Conservation (phyloP, 805 yeast genomes). For the Suhomyces faveliae region DNA sequence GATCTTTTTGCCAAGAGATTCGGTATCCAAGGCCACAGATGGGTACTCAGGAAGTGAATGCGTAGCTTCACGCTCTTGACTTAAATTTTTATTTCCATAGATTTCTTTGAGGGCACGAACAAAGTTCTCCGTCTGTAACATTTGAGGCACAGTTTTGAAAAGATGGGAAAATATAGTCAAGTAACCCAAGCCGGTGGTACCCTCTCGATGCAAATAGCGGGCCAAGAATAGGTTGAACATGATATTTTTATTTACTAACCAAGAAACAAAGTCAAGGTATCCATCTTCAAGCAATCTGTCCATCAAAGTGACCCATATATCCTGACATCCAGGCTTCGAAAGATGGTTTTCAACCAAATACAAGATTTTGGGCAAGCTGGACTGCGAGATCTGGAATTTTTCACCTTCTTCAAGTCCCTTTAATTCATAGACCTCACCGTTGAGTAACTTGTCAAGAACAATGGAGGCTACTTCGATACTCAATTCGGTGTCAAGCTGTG, state of each 20-base stretch:
- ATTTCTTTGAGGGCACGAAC: conserved; percentile 2
- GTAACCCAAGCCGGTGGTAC: background rate
- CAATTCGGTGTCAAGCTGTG: conserved; percentile 7
- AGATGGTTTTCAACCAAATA: conserved; percentile 2
- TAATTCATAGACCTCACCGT: conserved; percentile 36
- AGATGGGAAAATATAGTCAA: conserved; percentile 6
- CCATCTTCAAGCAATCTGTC: conserved; percentile 4
- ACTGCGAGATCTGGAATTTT: background rate
- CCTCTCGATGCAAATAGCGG: background rate
- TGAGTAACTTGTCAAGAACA: conserved; percentile 35
- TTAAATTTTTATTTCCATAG: background rate
- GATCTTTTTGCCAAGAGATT: conserved; percentile 6
- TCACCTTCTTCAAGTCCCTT: conserved; percentile 22
- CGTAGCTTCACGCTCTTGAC: background rate
- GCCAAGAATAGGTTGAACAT: background rate
- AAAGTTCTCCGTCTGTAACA: conserved; percentile 1
- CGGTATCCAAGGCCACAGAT: background rate
- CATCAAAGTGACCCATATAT: background rate
- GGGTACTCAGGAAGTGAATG: background rate
- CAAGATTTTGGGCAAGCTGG: conserved; percentile 3
- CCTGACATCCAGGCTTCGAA: background rate
- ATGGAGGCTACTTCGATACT: conserved; percentile 23
- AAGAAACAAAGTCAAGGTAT: background rate
- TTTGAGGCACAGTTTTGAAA: conserved; percentile 4
- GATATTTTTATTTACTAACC: background rate